Base-by-base conservation (phyloP, 108 stramenopile genomes). In the Cyclotella baltica region DNA sequence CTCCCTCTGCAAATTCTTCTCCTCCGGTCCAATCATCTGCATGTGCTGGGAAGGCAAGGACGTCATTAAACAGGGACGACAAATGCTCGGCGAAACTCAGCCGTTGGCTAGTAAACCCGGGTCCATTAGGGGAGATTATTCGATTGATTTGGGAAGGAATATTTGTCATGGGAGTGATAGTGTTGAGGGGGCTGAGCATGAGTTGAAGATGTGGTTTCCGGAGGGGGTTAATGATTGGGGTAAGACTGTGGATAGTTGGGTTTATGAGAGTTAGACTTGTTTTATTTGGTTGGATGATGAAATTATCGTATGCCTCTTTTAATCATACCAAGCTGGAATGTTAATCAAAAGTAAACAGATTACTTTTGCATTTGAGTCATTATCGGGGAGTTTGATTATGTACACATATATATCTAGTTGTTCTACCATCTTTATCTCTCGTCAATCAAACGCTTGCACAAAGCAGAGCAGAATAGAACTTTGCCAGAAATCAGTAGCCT, bases 11-110 rank as follows among this genome's bases (percentile, higher is more conserved):
- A 83, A 87, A 43, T 98, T 96, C 93, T 96, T 98, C 78, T 78
- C 82, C 53, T 91, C 88, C 52, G 98, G 98, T 27, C 98, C 98
- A 19, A 96, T 98, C 83, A 86, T 93, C 31, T 93, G 92, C 88
- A 94, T 97, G 80, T 92, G 90, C 85, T 88, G 85, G 87, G 89
- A 90, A 59, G 89, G 88, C 11, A 92, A 92, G 80, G 90, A 93
- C 72, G 87, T 90, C 40, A 93, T 93, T 69, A 83, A 84, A 40
- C 90, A 93, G 67, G 93, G 93, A 37, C 88, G 98, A 27, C 94
- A 90, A 75, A 96, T 98, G 96, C 85, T 97, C 16, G 96, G 97
- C 20, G 92, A 88, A 77, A 88, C 86, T n/a, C 87, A 88, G 62
- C 90, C 92, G 18, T 73, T 95, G 36, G 93, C 93, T 4, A 91